Base-by-base conservation (phyloP, 768 basidiomycete species). In the Boletus vermiculosoides region DNA sequence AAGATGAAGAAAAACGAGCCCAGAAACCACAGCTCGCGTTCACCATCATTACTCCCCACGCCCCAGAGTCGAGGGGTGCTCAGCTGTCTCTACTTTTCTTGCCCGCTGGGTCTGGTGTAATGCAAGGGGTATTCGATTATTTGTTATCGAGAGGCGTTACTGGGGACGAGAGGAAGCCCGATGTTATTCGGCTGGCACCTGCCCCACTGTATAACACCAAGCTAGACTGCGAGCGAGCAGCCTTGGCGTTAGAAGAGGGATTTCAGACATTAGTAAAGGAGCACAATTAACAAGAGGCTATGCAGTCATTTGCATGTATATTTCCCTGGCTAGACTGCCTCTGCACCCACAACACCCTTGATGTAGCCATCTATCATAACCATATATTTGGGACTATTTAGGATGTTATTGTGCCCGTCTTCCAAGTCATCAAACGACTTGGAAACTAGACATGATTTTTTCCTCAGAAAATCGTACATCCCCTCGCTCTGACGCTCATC, bases 141-240 rank as follows among this genome's bases (percentile, higher is more conserved):
- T 71, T 98, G 65, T 74, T 78, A 22, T 78, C 79, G 58, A 72
- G 78, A 50, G 97, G 97, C 7, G 88, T 99, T 15, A 80, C 97
- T 50, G 95, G 92, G 11, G 97, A 99, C 73, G 92, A 96, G 72
- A 78, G 97, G 66, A 76, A 86, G 65, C 96, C 97, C 28, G 89
- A 93, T 67, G 92, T 98, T 50, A 94, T 99, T 63, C 83, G 97
- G 11, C 74, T 98, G 45, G 83, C 93, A 59, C 94, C 95, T 46
- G 80, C 80, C 16, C 89, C 95, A 34, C 75, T 98, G 68, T 99
- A 98, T 73, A 97, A 89, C 69, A 87, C 87, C 13, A 77, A 85
- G 63, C 73, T 76, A 62, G 97, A 99, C 63, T 89, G 89, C 58
- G 81, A 89, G 64, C 74, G 78, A 52, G 91, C 87, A 12, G 91